phyloP scores from a whole-genome alignment of 2,329 filamentous ascomycete species.

The Botrytis fragariae region DNA sequence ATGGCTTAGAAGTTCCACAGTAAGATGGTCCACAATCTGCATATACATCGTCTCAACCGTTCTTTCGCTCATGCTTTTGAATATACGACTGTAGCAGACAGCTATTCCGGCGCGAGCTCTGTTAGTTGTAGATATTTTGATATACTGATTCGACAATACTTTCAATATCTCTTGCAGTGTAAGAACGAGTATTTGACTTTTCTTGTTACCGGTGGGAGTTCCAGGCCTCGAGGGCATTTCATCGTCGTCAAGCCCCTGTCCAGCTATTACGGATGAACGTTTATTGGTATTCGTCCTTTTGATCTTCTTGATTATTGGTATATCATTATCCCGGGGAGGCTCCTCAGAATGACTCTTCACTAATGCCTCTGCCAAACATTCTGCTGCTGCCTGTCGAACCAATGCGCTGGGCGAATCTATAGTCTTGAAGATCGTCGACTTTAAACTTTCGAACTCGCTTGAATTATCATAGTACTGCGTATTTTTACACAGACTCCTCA shows the following conservation, averaged over 20 bases:
- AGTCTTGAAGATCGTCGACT: constrained; percentile 77
- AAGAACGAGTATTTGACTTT: constrained; percentile 69
- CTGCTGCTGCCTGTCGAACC: constrained; percentile 82
- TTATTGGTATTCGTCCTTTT: constrained; percentile 63
- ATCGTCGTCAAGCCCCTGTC: constrained; percentile 59
- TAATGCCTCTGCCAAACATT: constrained; percentile 78
- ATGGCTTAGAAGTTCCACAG: constrained; percentile 76
- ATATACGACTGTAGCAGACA: constrained; percentile 79
- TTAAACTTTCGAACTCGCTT: constrained; percentile 85
- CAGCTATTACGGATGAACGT: constrained; percentile 46
- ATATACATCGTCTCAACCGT: constrained; percentile 81
- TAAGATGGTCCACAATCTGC: constrained; percentile 76
- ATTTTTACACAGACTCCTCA: constrained; percentile 68
- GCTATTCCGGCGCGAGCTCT: constrained; percentile 78
- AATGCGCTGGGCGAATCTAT: constrained; percentile 74
- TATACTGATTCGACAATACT: constrained; percentile 77
- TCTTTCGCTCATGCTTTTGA: constrained; percentile 75
- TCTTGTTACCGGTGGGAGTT: constrained; percentile 69
- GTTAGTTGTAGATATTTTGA: constrained; percentile 74
- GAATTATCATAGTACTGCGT: constrained; percentile 85
- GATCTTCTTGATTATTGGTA: constrained; percentile 62
- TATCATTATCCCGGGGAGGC: constrained; percentile 47
- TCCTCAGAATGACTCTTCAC: constrained; percentile 75
- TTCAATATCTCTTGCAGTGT: constrained; percentile 75
- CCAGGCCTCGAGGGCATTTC: constrained; percentile 64